Evolutionary conservation across 768 basidiomycete species (phyloP).

Genomic region (Lentinus brumalis): DNA sequence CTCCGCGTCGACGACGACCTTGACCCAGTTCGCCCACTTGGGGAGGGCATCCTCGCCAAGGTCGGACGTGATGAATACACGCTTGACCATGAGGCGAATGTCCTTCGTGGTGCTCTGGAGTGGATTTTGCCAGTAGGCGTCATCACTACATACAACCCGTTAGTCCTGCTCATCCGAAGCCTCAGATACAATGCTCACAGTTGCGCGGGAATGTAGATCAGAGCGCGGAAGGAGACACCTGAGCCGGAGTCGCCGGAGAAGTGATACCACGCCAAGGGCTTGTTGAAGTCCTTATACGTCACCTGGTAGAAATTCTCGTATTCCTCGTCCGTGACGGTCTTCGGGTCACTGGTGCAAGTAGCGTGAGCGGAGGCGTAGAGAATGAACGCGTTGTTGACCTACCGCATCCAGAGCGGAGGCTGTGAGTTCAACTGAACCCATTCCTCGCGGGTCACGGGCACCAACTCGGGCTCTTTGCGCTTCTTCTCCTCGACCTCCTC

Average conservation of each 20-base stretch:
- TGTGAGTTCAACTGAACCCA: constrained; percentile 89
- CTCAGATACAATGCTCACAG: constrained; percentile 45
- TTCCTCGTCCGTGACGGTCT: constrained; percentile 73
- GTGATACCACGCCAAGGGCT: constrained; percentile 87
- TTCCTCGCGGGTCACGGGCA: constrained; percentile 65
- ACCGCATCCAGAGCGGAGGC: constrained; percentile 94
- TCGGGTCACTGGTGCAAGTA: constrained; percentile 67
- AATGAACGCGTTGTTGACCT: constrained; percentile 24
- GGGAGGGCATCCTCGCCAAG: constrained; percentile 87
- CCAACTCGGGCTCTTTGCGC: constrained; percentile 52
- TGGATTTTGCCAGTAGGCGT: constrained; percentile 72
- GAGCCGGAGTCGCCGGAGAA: constrained; percentile 91
- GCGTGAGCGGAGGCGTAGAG: not conserved
- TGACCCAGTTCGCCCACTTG: constrained; percentile 96
- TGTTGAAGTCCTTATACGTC: constrained; percentile 76
- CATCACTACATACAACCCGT: constrained; percentile 43
- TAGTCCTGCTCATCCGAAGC: constrained; percentile 4
- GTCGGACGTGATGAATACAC: constrained; percentile 96
- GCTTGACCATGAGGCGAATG: constrained; percentile 84
- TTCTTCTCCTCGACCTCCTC: constrained; percentile 43
- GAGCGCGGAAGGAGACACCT: constrained; percentile 85
- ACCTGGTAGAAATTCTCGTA: constrained; percentile 65
- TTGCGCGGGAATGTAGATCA: constrained; percentile 80
- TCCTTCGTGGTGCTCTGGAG: constrained; percentile 55
- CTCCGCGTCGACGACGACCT: constrained; percentile 89